A percentile compares a stretch with the other conserved stretches of the same genome.
These are phyloP conservation scores for Acanthamoeba sp. DNA, from an alignment of 208 protist genomes.

Conservation along the genomic window DNA sequence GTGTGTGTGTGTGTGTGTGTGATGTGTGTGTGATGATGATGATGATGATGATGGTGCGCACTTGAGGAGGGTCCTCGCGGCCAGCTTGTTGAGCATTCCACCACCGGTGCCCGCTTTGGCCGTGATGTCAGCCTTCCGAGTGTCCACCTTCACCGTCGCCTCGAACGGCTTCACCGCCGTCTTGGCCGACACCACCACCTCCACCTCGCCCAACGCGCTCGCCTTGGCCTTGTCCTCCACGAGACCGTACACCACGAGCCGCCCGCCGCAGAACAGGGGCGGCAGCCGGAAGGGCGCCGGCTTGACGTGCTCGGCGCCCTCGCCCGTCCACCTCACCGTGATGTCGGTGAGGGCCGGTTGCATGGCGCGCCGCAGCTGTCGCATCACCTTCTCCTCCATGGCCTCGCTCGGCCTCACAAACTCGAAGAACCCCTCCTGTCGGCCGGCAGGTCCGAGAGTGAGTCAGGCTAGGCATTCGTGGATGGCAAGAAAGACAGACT, in stretches of 20 bases:
- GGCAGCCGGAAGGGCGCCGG: constrained; percentile 35
- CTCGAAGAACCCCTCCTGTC: constrained; percentile 74
- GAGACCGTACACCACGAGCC: constrained; percentile 52
- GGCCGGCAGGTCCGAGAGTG: not conserved
- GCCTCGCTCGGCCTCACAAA: constrained; percentile 76
- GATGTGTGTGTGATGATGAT: too few relatives aligned
- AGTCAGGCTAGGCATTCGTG: too few relatives aligned
- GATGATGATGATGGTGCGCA: not conserved
- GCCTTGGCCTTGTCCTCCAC: not conserved
- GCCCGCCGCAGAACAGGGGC: constrained; percentile 52
- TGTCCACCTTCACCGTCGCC: not conserved
- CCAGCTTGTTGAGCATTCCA: constrained; percentile 44
- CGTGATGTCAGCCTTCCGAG: too few relatives aligned
- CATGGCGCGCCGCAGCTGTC: constrained; percentile 75
- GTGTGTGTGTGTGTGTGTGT: too few relatives aligned
- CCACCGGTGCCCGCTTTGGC: not conserved
- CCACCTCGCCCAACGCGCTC: not conserved
- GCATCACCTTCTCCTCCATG: constrained; percentile 77
- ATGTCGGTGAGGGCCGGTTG: constrained; percentile 82
- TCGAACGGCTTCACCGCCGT: constrained; percentile 22
- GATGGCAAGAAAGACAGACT: too few relatives aligned
- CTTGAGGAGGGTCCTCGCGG: constrained; percentile 15
- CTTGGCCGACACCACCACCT: constrained; percentile 42
- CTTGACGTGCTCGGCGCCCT: not conserved
- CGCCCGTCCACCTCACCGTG: constrained; percentile 62